Conservation (phyloP, 2,329 filamentous ascomycete species). For the Colletotrichum coccodes region DNA sequence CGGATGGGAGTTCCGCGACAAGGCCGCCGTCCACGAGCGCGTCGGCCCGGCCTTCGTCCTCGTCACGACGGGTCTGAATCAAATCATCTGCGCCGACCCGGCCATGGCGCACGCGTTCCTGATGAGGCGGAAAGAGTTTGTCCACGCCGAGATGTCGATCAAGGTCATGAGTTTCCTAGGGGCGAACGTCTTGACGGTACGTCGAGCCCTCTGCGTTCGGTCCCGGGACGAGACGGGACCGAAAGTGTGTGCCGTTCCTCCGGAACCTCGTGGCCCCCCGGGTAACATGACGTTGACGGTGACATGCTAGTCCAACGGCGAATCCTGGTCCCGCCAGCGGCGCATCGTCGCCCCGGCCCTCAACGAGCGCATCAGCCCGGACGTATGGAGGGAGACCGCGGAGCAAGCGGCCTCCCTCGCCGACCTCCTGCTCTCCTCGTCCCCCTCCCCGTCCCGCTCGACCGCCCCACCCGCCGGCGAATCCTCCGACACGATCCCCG, state of each 20-base stretch:
- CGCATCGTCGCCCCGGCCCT: constrained; percentile 47
- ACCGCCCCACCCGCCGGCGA: constrained; percentile 33
- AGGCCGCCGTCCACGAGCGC: constrained; percentile 38
- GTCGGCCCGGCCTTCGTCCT: constrained; percentile 43
- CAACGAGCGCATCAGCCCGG: constrained; percentile 46
- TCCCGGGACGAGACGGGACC: too few relatives aligned
- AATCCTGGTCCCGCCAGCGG: constrained; percentile 44
- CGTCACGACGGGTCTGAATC: constrained; percentile 38
- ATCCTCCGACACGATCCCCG: constrained; percentile 39
- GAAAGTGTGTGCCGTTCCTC: too few relatives aligned
- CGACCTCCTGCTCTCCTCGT: constrained; percentile 35
- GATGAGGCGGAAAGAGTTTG: constrained; percentile 47
- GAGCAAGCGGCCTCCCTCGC: constrained; percentile 44
- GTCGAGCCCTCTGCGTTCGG: constrained; percentile 4
- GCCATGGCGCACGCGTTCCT: constrained; percentile 42
- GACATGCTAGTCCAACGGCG: constrained; percentile 37
- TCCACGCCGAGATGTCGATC: constrained; percentile 38
- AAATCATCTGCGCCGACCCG: constrained; percentile 42
- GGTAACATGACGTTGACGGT: too few relatives aligned
- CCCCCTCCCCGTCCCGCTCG: background rate
- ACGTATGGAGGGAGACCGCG: constrained; percentile 46
- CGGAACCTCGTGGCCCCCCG: too few relatives aligned
- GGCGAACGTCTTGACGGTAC: constrained; percentile 44
- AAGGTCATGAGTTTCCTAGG: constrained; percentile 46
- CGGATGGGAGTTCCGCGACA: constrained; percentile 46